Percentiles rank a stretch among this genome's conserved stretches.
phyloP scores from a whole-genome alignment of 495 filamentous ascomycete species.

The Aspergillus cavernicola region DNA sequence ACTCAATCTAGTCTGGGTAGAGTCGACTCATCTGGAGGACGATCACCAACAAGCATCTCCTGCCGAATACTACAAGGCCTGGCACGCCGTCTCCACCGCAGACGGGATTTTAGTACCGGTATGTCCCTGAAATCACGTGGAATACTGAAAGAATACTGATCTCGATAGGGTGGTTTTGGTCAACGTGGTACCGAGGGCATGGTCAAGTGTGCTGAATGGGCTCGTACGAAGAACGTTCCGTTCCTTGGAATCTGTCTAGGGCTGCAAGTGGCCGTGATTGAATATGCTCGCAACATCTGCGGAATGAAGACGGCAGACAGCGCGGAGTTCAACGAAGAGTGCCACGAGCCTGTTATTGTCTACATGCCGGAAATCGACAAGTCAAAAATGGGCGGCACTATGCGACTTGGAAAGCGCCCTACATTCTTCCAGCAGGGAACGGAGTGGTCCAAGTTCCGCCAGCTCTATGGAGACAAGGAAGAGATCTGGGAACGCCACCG shows the following conservation, averaged over 20 bases:
- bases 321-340: slow-evolving; percentile 59
- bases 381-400: slow-evolving; percentile 77
- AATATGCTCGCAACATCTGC: slow-evolving; percentile 74
- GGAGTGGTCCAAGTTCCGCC: slow-evolving; percentile 76
- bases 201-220: slow-evolving; percentile 79
- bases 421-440: slow-evolving; percentile 71
- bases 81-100: slow-evolving; percentile 73
- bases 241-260: slow-evolving; percentile 93
- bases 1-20: slow-evolving; percentile 77
- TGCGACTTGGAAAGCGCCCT: slow-evolving; percentile 78
- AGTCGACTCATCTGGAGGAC: slow-evolving; percentile 77
- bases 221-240: slow-evolving; percentile 73
- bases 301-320: slow-evolving; percentile 57
- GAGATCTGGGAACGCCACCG: slow-evolving; percentile 49
- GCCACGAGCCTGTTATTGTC: slow-evolving; percentile 64
- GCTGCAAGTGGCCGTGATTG: slow-evolving; percentile 91
- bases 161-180: slow-evolving; percentile 71
- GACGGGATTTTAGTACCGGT: slow-evolving; percentile 50
- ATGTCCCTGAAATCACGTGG: too few relatives aligned
- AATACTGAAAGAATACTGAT: slow-evolving; percentile 40
- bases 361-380: slow-evolving; percentile 89
- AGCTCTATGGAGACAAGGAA: slow-evolving; percentile 59
- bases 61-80: slow-evolving; percentile 80
- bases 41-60: slow-evolving; percentile 53
- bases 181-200: slow-evolving; percentile 79